Conservation (phyloP, 805 yeast genomes). For the Zygoascus tannicola region DNA sequence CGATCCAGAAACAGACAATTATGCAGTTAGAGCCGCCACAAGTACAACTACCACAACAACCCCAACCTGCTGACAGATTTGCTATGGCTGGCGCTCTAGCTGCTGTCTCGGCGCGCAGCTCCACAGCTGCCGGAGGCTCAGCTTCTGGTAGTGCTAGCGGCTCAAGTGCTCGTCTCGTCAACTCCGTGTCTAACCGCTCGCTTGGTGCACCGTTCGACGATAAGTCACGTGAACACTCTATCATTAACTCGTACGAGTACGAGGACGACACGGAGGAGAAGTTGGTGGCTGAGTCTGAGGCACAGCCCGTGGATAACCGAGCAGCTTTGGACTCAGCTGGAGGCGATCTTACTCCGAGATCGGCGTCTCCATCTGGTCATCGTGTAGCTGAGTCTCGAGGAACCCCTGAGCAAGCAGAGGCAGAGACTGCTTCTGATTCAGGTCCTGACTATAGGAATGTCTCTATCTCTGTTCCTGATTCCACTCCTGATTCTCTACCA, state of each 20-base stretch:
- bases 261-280: background rate
- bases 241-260: conserved; percentile 2
- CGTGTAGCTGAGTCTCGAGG: background rate
- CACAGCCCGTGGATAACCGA: background rate
- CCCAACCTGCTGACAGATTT: background rate
- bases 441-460: conserved; percentile 2
- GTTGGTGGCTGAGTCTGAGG: background rate
- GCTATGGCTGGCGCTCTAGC: background rate
- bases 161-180: background rate
- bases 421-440: background rate
- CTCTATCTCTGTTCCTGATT: conserved; percentile 4
- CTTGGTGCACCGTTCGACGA: conserved; percentile 1
- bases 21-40: background rate
- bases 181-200: background rate
- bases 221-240: conserved; percentile 1
- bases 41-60: too few species aligned
- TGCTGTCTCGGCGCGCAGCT: background rate
- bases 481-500: too few species aligned
- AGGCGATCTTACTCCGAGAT: background rate
- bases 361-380: background rate
- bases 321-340: background rate
- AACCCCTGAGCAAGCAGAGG: background rate
- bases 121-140: background rate
- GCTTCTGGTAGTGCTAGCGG: background rate
- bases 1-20: background rate